Percentiles rank a stretch among this genome's conserved stretches.
These are phyloP conservation scores for Penicillium sp. DNA, from an alignment of 2,329 filamentous ascomycete species.

Conservation along the genomic window DNA sequence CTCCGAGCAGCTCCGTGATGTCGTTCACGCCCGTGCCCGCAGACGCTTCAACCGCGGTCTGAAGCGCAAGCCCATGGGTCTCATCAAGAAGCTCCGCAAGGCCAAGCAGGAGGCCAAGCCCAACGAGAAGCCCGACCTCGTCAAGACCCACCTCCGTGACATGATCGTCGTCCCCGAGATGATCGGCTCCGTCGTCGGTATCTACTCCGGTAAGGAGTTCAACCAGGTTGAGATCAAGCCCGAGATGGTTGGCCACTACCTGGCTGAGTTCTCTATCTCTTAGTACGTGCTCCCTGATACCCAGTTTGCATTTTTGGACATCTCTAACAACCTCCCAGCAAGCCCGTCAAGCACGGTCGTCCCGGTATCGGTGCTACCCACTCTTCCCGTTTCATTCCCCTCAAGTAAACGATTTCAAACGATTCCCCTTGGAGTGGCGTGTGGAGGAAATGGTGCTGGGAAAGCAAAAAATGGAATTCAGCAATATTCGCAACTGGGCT, in stretches of 20 bases:
- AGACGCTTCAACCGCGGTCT: conserved; percentile 99
- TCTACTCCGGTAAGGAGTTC: conserved; percentile 99
- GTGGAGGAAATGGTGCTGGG: conserved; percentile 39
- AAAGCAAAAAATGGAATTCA: conserved; percentile 37
- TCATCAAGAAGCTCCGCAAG: conserved; percentile 99
- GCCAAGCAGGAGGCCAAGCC: conserved; percentile 98
- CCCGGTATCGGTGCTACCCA: conserved; percentile 99
- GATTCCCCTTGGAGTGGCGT: conserved; percentile 40
- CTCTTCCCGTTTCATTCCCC: conserved; percentile 99
- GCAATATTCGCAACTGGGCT: conserved; percentile 30
- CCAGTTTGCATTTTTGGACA: not conserved
- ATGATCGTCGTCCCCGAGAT: conserved; percentile 99
- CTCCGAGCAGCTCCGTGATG: conserved; percentile 98
- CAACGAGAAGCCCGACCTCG: conserved; percentile 99
- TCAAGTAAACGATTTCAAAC: conserved; percentile 74
- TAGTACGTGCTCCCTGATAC: conserved; percentile 68
- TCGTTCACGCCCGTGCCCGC: conserved; percentile 98
- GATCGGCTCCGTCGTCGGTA: conserved; percentile 97
- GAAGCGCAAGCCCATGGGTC: conserved; percentile 99
- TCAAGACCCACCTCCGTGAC: conserved; percentile 99
- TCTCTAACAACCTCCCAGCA: conserved; percentile 70
- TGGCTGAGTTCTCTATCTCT: conserved; percentile 99
- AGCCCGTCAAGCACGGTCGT: conserved; percentile 99
- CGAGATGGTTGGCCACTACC: conserved; percentile 99
- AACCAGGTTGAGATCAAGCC: conserved; percentile 99